Percentiles rank a stretch among this genome's conserved stretches.
Evolutionary conservation across 2,329 filamentous ascomycete species (phyloP).

Genomic region (Scopulariopsis brevicaulis): DNA sequence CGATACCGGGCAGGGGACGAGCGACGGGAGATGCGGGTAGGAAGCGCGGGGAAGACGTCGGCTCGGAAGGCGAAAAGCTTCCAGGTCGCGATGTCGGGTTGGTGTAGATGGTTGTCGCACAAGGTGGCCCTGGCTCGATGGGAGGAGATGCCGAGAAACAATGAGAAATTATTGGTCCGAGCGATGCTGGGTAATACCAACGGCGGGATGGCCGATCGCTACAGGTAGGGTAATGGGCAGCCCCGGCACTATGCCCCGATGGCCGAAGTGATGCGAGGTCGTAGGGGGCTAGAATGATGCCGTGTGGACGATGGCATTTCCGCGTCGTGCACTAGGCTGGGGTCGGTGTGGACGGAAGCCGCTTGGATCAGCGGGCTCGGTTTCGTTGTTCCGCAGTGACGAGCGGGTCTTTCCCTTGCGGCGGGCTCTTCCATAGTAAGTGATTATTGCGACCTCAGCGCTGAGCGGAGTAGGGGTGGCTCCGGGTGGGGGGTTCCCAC

Average conservation of each 20-base stretch:
- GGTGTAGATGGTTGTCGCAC: not conserved
- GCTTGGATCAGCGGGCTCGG: conserved; percentile 1
- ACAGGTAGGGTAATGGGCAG: not conserved
- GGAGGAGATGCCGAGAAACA: not conserved
- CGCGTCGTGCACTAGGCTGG: not conserved
- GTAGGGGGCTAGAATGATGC: not conserved
- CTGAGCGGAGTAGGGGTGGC: not conserved
- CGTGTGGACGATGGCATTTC: not conserved
- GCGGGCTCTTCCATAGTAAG: not conserved
- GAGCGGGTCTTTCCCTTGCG: conserved; percentile 1
- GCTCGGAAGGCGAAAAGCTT: not conserved
- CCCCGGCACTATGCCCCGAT: not conserved
- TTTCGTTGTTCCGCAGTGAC: not conserved
- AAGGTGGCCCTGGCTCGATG: not conserved
- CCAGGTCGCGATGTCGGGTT: not conserved
- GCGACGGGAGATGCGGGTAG: not conserved
- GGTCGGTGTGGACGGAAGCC: conserved; percentile 2
- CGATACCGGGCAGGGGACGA: not conserved
- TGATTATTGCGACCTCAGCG: not conserved
- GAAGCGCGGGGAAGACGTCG: not conserved
- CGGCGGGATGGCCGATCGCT: not conserved
- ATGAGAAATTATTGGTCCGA: not conserved
- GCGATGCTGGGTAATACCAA: not conserved
- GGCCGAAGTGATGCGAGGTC: not conserved
- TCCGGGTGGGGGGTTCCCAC: not conserved